Evolutionary conservation across 208 protist species (phyloP), one percentile per base, ranked within the genome.

Genomic region (Trypanosomatidae sp.): DNA sequence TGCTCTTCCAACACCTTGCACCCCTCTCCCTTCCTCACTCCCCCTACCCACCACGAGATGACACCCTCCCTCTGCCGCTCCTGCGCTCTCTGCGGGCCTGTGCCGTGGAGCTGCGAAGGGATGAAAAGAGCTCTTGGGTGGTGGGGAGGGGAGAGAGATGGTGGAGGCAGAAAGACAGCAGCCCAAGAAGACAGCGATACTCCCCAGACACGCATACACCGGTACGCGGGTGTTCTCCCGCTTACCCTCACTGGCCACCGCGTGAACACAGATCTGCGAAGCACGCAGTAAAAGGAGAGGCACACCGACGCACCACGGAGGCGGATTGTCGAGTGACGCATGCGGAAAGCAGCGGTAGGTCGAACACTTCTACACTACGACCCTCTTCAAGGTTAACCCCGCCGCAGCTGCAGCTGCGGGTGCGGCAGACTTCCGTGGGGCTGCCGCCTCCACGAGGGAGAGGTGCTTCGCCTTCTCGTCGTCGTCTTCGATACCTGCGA

Each of bases 401-500:
- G 39, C 19, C 7, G 60, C 43, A 12, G 28, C 44, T 22, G 41
- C 9, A 44, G 30, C 44, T 15, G 64, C 64, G 25, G 46, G 41
- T 6, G 13, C 25, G 64, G 46, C 64, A 55, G 25, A 47, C 33
- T 65, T 41, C 43, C 44, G 64, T 39, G 44, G 43, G 15, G 44
- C n/a, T 49, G 41, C 64, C 12, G n/a, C 64, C 6, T 52, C 47
- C 49, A 58, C 28, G 7, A 17, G 36, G 46, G 46, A 3, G 30
- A 56, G 10, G 17, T 44, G 46, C 8, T 19, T n/a, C 60, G 19
- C 30, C 52, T 12, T 15, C n/a, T 59, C 36, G 39, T 76, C 71
- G 30, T 66, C 66, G 17, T 77, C 79, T 6, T 58, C 76, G 10
- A 66, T 60, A 13, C 77, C 80, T 0, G 71, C 77, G 25, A 82